Percentiles rank a stretch among this genome's conserved stretches.
These are phyloP conservation scores for Penicillium sp. DNA, from an alignment of 2,329 filamentous ascomycete genomes.

Conservation along the genomic window DNA sequence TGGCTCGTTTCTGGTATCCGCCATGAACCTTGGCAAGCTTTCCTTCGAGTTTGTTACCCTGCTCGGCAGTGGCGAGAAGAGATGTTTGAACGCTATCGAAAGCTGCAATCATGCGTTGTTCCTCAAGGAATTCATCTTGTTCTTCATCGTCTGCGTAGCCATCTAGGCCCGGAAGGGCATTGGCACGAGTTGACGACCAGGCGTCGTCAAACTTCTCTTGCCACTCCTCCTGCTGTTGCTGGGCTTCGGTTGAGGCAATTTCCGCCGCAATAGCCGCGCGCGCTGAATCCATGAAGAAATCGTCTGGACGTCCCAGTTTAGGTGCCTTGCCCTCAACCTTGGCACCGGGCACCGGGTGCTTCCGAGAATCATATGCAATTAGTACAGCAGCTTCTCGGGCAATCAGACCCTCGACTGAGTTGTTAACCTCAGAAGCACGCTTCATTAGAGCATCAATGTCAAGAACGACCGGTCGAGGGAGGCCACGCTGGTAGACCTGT, in stretches of 20 bases:
- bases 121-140: constrained; percentile 60
- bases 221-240: constrained; percentile 52
- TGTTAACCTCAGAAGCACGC: constrained; percentile 59
- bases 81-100: constrained; percentile 75
- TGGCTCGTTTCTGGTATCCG: constrained; percentile 85
- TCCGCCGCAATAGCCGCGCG: constrained; percentile 75
- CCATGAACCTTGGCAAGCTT: constrained; percentile 85
- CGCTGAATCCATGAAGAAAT: constrained; percentile 71
- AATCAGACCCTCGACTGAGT: constrained; percentile 69
- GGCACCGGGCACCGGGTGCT: constrained; percentile 68
- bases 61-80: constrained; percentile 72
- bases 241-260: constrained; percentile 51
- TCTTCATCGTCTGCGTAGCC: constrained; percentile 77
- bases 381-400: constrained; percentile 75
- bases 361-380: constrained; percentile 77
- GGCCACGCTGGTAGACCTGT: constrained; percentile 81
- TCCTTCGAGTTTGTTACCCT: constrained; percentile 87
- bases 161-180: constrained; percentile 70
- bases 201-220: constrained; percentile 51
- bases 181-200: constrained; percentile 53
- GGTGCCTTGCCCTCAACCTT: constrained; percentile 64
- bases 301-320: constrained; percentile 65
- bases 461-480: constrained; percentile 74
- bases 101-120: constrained; percentile 63
- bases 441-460: constrained; percentile 70